Evolutionary conservation across 768 basidiomycete species (phyloP).

Genomic region (Lactarius indigo): DNA sequence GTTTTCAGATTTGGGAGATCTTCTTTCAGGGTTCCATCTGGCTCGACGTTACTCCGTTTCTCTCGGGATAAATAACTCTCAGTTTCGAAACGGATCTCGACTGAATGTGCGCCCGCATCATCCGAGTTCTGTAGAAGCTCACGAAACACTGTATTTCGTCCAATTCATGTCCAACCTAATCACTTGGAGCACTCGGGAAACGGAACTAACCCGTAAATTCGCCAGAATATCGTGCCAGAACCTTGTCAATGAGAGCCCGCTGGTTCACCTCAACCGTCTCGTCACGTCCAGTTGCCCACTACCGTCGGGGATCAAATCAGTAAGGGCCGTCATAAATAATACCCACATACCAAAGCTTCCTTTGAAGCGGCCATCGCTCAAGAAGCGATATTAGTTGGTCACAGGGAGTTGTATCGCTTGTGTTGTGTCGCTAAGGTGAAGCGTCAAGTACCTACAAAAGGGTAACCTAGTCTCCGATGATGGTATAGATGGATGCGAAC

Average conservation of each 20-base stretch:
- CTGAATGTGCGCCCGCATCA: slow-evolving; percentile 73
- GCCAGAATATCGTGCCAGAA: slow-evolving; percentile 91
- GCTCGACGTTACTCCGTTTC: slow-evolving; percentile 21
- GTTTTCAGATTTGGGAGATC: slow-evolving; percentile 64
- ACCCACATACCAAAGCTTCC: slow-evolving; percentile 17
- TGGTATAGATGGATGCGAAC: neutral
- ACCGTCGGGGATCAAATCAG: neutral
- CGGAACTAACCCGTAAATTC: slow-evolving; percentile 72
- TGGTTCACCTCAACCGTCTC: slow-evolving; percentile 92
- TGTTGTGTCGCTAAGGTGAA: neutral
- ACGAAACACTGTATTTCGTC: slow-evolving; percentile 48
- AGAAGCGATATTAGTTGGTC: neutral
- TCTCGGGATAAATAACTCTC: slow-evolving; percentile 41
- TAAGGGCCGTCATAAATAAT: neutral
- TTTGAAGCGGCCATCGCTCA: slow-evolving; percentile 13
- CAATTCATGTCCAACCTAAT: neutral
- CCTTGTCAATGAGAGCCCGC: slow-evolving; percentile 94
- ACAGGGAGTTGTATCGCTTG: neutral
- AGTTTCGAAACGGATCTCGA: slow-evolving; percentile 80
- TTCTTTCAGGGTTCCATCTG: slow-evolving; percentile 3
- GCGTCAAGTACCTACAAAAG: neutral
- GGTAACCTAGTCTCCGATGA: neutral
- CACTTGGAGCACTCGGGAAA: neutral
- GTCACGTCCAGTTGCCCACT: slow-evolving; percentile 64
- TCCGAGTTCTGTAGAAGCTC: slow-evolving; percentile 96